Evolutionary conservation across 2,329 filamentous ascomycete genomes (phyloP).

Genomic region (Sporothrix luriei): DNA sequence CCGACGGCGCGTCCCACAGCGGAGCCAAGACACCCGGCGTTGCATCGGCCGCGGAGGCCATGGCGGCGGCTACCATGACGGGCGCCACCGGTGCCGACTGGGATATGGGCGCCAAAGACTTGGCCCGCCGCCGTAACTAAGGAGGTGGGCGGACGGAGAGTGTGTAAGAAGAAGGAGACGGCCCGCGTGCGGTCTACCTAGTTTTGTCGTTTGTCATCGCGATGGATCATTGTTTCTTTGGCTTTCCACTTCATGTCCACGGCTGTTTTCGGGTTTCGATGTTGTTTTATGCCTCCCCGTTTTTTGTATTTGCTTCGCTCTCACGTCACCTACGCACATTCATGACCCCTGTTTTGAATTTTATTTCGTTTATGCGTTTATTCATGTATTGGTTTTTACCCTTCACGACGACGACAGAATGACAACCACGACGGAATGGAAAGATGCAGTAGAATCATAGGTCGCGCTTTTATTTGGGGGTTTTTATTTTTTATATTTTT

Average conservation of each 20-base stretch:
- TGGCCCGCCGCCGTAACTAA: conserved; percentile 48
- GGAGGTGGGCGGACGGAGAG: background rate
- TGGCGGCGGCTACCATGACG: conserved; percentile 33
- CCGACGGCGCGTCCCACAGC: conserved; percentile 17
- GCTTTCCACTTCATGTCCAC: background rate
- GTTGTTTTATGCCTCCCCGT: background rate
- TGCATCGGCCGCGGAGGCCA: conserved; percentile 27
- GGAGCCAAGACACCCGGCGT: conserved; percentile 27
- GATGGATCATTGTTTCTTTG: background rate
- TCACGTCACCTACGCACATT: conserved; percentile 16
- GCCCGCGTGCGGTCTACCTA: background rate
- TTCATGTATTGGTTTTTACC: background rate
- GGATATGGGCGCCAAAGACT: conserved; percentile 50
- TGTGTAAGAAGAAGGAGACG: background rate
- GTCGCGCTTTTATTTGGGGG: background rate
- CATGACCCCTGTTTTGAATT: conserved; percentile 8
- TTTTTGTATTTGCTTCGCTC: background rate
- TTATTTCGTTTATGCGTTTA: background rate
- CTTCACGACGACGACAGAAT: conserved; percentile 19
- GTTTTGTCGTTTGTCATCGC: background rate
- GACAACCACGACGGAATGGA: conserved; percentile 1
- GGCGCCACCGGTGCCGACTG: conserved; percentile 37
- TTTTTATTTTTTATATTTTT: too few relatives aligned
- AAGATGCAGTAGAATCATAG: background rate
- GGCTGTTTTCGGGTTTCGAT: background rate